phyloP scores from a whole-genome alignment of 2,329 filamentous ascomycete genomes.

The Penicillium verrucosum region DNA sequence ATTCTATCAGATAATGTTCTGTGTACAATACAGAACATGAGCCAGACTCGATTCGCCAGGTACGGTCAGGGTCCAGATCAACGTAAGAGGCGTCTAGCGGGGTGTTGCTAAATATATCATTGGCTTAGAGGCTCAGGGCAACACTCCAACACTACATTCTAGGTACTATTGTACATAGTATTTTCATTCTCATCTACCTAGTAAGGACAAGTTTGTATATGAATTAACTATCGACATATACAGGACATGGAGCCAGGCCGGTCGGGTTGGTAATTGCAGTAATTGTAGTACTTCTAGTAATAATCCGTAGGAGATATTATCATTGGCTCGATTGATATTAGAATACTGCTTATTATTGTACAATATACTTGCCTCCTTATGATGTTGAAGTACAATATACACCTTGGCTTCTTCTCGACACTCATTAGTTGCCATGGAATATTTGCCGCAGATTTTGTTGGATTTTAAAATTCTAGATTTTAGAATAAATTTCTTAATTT shows the following conservation, averaged over 20 bases:
- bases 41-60: conserved; percentile 24
- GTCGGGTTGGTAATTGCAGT: neutral
- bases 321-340: neutral
- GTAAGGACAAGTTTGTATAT: no score
- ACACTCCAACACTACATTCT: neutral
- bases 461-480: neutral
- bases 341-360: neutral
- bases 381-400: neutral
- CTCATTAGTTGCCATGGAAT: no score
- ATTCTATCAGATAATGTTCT: no score
- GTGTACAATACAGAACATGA: neutral
- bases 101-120: neutral
- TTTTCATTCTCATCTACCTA: no score
- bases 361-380: neutral
- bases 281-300: neutral
- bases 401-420: neutral
- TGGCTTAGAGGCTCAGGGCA: neutral
- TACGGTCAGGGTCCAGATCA: conserved; percentile 3
- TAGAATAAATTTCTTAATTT: no score
- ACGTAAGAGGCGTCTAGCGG: conserved; percentile 22
- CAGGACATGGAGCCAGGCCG: neutral
- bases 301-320: neutral
- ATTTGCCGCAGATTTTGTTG: neutral
- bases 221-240: neutral
- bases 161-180: no score